Percentiles rank a stretch among this genome's conserved stretches.
phyloP scores from a whole-genome alignment of 495 filamentous ascomycete species.

The Daldinia childiae region DNA sequence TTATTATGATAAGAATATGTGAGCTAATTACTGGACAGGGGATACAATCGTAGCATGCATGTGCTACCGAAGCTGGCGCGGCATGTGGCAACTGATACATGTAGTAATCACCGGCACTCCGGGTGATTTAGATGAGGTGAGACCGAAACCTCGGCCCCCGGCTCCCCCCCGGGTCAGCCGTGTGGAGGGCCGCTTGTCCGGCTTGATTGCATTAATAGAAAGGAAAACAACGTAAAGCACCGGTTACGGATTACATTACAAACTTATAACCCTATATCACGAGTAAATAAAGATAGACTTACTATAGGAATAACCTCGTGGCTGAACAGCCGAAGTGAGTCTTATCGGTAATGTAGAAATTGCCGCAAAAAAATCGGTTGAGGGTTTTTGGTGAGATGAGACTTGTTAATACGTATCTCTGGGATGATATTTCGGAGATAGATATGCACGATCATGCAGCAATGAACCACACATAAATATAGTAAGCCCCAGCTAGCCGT shows the following conservation, averaged over 20 bases:
- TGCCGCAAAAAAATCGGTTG: conserved; percentile 34
- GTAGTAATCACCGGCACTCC: conserved; percentile 38
- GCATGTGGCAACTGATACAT: conserved; percentile 19
- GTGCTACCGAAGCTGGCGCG: conserved; percentile 14
- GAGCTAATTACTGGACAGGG: neutral
- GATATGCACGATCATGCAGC: neutral
- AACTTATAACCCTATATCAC: neutral
- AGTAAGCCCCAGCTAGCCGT: conserved; percentile 8
- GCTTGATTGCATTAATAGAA: neutral
- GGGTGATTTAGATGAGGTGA: conserved; percentile 20
- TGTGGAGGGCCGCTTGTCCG: conserved; percentile 28
- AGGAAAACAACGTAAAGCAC: conserved; percentile 4
- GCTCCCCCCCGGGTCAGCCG: conserved; percentile 23
- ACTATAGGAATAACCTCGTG: conserved; percentile 12
- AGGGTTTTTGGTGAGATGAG: conserved; percentile 33
- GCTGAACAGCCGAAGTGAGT: neutral
- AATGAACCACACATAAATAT: neutral
- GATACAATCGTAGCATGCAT: neutral
- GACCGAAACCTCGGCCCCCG: conserved; percentile 35
- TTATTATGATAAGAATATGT: neutral
- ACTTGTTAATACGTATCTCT: conserved; percentile 22
- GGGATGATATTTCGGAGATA: neutral
- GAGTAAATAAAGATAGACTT: conserved; percentile 21
- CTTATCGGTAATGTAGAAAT: conserved; percentile 25
- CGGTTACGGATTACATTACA: neutral